Percentiles rank a stretch among this genome's conserved stretches.
phyloP scores from a whole-genome alignment of 1,139 yeast genomes.

The Pichia sp. region DNA sequence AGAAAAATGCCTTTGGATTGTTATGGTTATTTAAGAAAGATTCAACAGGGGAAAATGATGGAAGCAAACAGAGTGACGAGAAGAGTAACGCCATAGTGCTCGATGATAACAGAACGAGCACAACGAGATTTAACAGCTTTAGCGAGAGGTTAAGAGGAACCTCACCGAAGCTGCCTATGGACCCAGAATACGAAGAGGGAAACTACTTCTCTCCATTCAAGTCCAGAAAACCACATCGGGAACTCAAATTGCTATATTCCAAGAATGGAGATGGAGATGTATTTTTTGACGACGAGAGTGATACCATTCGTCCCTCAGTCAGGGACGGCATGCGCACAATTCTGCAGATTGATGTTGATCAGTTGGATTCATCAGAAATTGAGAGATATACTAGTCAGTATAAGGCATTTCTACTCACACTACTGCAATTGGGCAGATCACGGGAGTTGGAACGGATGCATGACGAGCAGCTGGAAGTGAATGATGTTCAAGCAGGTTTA shows the following conservation, averaged over 20 bases:
- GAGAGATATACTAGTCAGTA: slow-evolving; percentile 1
- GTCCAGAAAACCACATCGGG: slow-evolving; percentile 38
- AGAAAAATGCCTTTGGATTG: slow-evolving; percentile 1
- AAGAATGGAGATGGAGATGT: slow-evolving; percentile 6
- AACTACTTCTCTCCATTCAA: slow-evolving; percentile 36
- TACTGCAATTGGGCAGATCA: slow-evolving; percentile 3
- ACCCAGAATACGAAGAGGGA: slow-evolving; percentile 13
- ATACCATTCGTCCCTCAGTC: no score
- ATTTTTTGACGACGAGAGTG: slow-evolving; percentile 6
- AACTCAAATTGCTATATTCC: slow-evolving; percentile 14
- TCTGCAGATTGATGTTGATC: neutral
- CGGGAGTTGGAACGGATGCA: neutral
- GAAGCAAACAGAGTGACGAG: neutral
- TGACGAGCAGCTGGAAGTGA: no score
- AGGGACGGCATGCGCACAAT: no score
- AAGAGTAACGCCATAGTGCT: no score
- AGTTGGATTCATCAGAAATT: neutral
- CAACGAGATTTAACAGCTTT: slow-evolving; percentile 10
- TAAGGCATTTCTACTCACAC: slow-evolving; percentile 5
- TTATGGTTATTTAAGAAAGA: slow-evolving; percentile 3
- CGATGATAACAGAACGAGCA: neutral
- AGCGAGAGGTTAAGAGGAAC: slow-evolving; percentile 11
- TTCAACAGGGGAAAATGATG: slow-evolving; percentile 1
- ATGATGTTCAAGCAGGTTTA: no score
- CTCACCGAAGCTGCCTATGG: slow-evolving; percentile 1